Conservation (phyloP, 805 yeast genomes). For the Jamesozyma jinghongensis region DNA sequence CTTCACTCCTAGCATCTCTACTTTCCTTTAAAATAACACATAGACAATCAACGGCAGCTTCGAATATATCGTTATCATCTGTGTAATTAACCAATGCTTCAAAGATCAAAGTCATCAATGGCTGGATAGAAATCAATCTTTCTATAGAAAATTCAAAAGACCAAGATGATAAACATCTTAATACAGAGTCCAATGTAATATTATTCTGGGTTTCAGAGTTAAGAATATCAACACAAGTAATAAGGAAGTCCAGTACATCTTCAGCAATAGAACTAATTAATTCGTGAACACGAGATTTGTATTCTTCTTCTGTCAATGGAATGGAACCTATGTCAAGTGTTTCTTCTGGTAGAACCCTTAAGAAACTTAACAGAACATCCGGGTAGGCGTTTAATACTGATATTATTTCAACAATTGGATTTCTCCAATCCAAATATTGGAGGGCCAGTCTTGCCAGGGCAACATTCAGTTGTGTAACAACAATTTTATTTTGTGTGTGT, state of each 20-base stretch:
- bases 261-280: slow-evolving; percentile 60
- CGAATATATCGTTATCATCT: slow-evolving; percentile 48
- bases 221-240: slow-evolving; percentile 33
- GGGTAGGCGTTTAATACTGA: slow-evolving; percentile 32
- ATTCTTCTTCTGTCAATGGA: slow-evolving; percentile 75
- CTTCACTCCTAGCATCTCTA: slow-evolving; percentile 57
- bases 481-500: slow-evolving; percentile 42
- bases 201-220: slow-evolving; percentile 10
- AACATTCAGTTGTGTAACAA: slow-evolving; percentile 76
- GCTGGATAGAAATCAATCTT: slow-evolving; percentile 50
- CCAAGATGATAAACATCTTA: slow-evolving; percentile 85
- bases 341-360: slow-evolving; percentile 88
- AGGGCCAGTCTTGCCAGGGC: slow-evolving; percentile 76
- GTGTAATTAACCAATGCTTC: slow-evolving; percentile 42
- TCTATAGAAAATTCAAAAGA: slow-evolving; percentile 74
- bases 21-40: slow-evolving; percentile 75
- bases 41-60: slow-evolving; percentile 80
- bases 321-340: slow-evolving; percentile 66
- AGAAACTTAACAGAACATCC: slow-evolving; percentile 57
- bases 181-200: slow-evolving; percentile 32
- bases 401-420: slow-evolving; percentile 62
- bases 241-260: slow-evolving; percentile 54
- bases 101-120: slow-evolving; percentile 63
- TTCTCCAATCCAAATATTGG: slow-evolving; percentile 64
- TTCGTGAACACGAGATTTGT: slow-evolving; percentile 50